Base-by-base conservation (phyloP, 306 rosid species). In the Adenanthera pavonina region DNA sequence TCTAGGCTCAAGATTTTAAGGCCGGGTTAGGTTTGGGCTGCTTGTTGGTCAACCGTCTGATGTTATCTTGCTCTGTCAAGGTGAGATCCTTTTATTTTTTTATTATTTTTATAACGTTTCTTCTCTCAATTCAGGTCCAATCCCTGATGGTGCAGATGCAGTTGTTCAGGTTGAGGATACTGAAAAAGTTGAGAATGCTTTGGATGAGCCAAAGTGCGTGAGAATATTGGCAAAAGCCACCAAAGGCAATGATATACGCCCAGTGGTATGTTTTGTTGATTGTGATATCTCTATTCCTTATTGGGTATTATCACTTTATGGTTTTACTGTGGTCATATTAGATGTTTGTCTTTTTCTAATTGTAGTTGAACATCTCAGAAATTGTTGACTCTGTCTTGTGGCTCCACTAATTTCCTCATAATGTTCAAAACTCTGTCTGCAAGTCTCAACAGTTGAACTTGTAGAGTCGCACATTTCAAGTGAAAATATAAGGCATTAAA, bases 71-170 rank as follows among this genome's bases (percentile, higher is more conserved):
- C 44, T 78, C 13, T 35, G 8, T 59, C 38, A 2, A 9, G 15
- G 40, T 61, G 70, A 77, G 34, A 38, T 73, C 53, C 41, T 6
- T 75, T 61, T 43, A 20, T 73, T 6, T 15, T 25, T 46, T 66
- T 59, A 35, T 40, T 43, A 40, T 33, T 70, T 17, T 66, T 84
- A 19, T 73, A 33, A 16, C 69, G 12, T 4, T 17, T 40, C 3
- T 75, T 77, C 47, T 77, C 35, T 80, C 81, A 41, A 67, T 52
- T 77, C 67, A 95, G 97, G 99, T 41, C 99, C 97, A 33, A 95
- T 95, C 67, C 99, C 99, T 25, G 95, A 91, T 81, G 99, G 97
- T 77, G 97, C 97, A 46, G 99, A 95, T 90, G 97, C 99, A 12
- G 97, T 95, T 76, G 91, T 95, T 78, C 99, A 92, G 86, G 94